Evolutionary conservation across 1,139 yeast genomes (phyloP), one percentile per base, ranked within the genome.

Genomic region (Candida sanyaensis): DNA sequence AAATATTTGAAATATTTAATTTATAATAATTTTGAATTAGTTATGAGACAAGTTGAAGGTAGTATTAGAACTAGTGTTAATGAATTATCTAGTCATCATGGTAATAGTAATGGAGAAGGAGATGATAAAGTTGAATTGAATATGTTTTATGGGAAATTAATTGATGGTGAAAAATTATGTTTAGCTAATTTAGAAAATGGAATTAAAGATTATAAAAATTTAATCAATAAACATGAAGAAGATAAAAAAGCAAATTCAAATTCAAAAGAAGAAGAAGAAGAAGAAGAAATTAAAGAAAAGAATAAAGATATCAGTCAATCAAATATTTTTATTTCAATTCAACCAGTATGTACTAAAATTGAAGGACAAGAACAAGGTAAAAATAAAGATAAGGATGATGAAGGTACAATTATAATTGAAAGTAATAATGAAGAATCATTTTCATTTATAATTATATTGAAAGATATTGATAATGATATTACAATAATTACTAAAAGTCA

Each of bases 21-120:
- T 13, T 80, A 81, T 55, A 73, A 77, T 43, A 88, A 86, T 55
- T 93, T 93, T 65, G 84, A 83, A 58, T 77, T 78, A 48, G 97
- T 90, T n/a, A 84, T 91, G 86, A 79, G 80, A 54, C 97, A 92
- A 66, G 97, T 92, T 12, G 97, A 92, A 63, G 97, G 97, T 33
- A 92, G 90, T 10, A 90, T 86, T 41, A 74, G 79, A 46, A 80
- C 84, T 12, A 73, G 75, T 51, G 81, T 84, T 7, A 77, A 75
- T 57, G 79, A 82, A 67, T 71, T 69, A 55, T 69, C 78, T 68
- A 78, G 81, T 59, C 68, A 80, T 60, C 45, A 52, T 41, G 37
- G 41, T 11, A 27, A 34, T 4, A 10, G 27, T 3, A 26, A 24
- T 26, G 13, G 24, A 24, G 13, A 13, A 11, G 30, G 34, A 24